phyloP scores from a whole-genome alignment of 805 yeast species.

The Vanderwaltozyma verrucispora region DNA sequence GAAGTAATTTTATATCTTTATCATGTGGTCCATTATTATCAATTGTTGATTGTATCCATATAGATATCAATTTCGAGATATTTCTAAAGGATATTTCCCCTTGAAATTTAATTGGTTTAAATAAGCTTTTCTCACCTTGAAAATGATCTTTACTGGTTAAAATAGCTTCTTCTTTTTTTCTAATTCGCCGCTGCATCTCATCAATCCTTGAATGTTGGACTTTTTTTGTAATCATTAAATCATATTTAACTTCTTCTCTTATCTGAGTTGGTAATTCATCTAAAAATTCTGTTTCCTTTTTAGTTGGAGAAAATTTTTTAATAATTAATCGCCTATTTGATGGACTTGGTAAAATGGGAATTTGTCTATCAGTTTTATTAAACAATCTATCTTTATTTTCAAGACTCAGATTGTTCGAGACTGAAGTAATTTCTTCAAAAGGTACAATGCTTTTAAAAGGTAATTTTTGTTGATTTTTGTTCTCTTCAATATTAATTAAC shows the following conservation, averaged over 20 bases:
- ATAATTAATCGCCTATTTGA: background rate
- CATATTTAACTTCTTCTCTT: conserved; percentile 47
- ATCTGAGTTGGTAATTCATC: conserved; percentile 56
- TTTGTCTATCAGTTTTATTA: conserved; percentile 5
- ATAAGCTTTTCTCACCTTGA: conserved; percentile 12
- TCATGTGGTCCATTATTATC: conserved; percentile 29
- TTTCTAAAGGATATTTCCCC: conserved; percentile 26
- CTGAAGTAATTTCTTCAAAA: conserved; percentile 4
- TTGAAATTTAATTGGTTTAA: conserved; percentile 29
- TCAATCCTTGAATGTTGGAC: conserved; percentile 14
- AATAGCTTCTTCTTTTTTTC: conserved; percentile 6
- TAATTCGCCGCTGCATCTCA: conserved; percentile 9
- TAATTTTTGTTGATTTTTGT: conserved; percentile 6
- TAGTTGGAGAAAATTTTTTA: conserved; percentile 13
- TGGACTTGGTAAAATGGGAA: conserved; percentile 1
- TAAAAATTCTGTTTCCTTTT: conserved; percentile 59
- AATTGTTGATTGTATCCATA: conserved; percentile 32
- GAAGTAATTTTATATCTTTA: conserved; percentile 32
- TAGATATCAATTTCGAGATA: conserved; percentile 24
- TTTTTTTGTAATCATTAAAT: conserved; percentile 30
- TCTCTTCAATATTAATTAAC: conserved; percentile 33
- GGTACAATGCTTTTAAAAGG: conserved; percentile 1
- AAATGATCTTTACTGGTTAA: conserved; percentile 12
- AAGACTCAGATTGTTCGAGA: conserved; percentile 10
- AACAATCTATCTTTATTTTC: conserved; percentile 10